These are phyloP conservation scores for Tylopilus sp. DNA, from an alignment of 1,284 basidiomycete species.

Conservation along the genomic window DNA sequence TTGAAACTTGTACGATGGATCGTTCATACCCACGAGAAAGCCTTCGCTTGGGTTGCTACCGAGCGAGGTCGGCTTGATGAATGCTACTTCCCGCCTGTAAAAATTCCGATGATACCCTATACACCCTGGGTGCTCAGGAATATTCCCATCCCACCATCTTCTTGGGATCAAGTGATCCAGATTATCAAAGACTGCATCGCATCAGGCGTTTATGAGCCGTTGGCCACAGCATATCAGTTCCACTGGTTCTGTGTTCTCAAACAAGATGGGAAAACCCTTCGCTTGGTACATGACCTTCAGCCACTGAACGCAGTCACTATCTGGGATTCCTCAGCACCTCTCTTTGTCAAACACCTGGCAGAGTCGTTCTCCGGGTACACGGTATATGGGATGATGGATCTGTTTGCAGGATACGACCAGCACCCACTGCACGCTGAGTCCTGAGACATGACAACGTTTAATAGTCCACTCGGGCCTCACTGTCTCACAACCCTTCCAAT, in stretches of 20 bases:
- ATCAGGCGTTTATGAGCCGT: constrained; percentile 44
- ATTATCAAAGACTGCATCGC: too few relatives aligned
- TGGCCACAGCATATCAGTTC: constrained; percentile 46
- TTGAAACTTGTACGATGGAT: background rate
- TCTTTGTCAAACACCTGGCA: background rate
- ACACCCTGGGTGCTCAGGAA: too few relatives aligned
- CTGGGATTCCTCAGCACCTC: background rate
- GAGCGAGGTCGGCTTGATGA: background rate
- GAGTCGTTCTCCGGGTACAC: background rate
- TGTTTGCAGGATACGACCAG: background rate
- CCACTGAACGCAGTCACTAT: background rate
- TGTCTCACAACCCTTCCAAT: too few relatives aligned
- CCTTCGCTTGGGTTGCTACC: background rate
- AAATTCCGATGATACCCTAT: too few relatives aligned
- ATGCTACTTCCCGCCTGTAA: too few relatives aligned
- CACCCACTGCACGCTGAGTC: background rate
- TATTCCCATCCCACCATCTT: constrained; percentile 28
- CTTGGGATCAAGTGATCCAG: background rate
- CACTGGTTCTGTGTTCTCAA: too few relatives aligned
- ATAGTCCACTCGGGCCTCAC: too few relatives aligned
- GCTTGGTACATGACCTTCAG: too few relatives aligned
- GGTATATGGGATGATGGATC: background rate
- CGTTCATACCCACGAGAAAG: too few relatives aligned
- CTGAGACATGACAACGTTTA: background rate
- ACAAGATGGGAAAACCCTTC: background rate